Evolutionary conservation across 305 asterid species (phyloP).

Genomic region (Rubia occidens): DNA sequence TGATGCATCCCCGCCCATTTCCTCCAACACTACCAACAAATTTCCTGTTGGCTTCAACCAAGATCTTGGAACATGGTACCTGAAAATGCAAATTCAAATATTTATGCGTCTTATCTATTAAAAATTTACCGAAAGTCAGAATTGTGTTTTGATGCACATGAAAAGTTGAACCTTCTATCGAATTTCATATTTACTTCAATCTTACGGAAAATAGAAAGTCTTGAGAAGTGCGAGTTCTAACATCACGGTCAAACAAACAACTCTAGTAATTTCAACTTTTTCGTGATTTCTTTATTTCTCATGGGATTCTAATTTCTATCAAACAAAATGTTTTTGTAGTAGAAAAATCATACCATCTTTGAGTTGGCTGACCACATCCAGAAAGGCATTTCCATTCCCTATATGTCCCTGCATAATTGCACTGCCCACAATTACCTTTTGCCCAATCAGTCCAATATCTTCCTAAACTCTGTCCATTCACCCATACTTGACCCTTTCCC

Average conservation of each 20-base stretch:
- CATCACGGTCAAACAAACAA: no score
- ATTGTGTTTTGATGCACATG: no score
- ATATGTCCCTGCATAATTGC: constrained; percentile 64
- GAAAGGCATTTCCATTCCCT: constrained; percentile 57
- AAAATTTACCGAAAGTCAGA: no score
- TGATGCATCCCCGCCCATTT: constrained; percentile 86
- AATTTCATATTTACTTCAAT: no score
- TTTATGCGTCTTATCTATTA: not conserved
- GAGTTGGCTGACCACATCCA: constrained; percentile 96
- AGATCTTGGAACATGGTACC: constrained; percentile 93
- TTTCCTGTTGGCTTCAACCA: constrained; percentile 73
- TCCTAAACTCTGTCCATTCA: constrained; percentile 83
- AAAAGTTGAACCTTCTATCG: no score
- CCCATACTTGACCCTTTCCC: constrained; percentile 93
- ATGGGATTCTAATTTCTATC: no score
- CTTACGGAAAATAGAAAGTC: no score
- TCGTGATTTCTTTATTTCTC: no score
- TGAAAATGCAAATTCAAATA: constrained; percentile 20
- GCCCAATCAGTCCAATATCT: constrained; percentile 83
- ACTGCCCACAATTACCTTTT: constrained; percentile 53
- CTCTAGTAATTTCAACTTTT: no score
- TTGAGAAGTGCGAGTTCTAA: no score
- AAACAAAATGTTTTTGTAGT: no score
- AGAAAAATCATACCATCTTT: constrained; percentile 48
- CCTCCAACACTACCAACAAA: constrained; percentile 71